phyloP scores from a whole-genome alignment of 805 yeast genomes.

The Schizosaccharomyces cryophilus region DNA sequence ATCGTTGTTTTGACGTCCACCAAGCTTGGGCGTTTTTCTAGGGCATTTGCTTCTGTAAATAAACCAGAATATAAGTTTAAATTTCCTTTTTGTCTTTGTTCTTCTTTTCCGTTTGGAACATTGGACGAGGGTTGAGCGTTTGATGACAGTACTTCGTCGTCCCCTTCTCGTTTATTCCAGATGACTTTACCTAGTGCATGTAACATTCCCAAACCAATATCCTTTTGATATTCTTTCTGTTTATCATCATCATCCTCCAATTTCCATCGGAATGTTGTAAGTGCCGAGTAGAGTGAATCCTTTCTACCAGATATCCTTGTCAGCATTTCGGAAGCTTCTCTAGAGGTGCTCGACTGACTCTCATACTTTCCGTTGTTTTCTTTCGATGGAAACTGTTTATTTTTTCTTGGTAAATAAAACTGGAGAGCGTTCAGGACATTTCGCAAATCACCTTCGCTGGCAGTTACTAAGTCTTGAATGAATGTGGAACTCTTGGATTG shows the following conservation, averaged over 20 bases:
- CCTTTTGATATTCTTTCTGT: background rate
- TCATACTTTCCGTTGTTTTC: background rate
- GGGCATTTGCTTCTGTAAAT: background rate
- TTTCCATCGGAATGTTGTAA: background rate
- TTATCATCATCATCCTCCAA: background rate
- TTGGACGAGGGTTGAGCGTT: background rate
- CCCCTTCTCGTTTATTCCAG: background rate
- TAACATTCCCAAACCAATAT: background rate
- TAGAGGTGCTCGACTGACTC: background rate
- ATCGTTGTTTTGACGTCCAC: background rate
- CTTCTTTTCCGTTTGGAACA: background rate
- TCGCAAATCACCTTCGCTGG: background rate
- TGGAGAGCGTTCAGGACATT: background rate
- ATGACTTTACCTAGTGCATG: constrained; percentile 1
- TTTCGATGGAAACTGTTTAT: background rate
- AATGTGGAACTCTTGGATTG: background rate
- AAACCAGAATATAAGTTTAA: background rate
- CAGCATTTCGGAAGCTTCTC: no score
- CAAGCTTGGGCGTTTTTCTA: background rate
- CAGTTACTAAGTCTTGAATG: background rate
- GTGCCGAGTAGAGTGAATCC: background rate
- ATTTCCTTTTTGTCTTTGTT: background rate
- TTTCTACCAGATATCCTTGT: no score
- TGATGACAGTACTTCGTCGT: background rate
- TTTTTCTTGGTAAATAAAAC: background rate